Evolutionary conservation across 1,139 yeast species (phyloP), one percentile per base, ranked within the genome.

Genomic region (Lodderomyces jiufengensis): DNA sequence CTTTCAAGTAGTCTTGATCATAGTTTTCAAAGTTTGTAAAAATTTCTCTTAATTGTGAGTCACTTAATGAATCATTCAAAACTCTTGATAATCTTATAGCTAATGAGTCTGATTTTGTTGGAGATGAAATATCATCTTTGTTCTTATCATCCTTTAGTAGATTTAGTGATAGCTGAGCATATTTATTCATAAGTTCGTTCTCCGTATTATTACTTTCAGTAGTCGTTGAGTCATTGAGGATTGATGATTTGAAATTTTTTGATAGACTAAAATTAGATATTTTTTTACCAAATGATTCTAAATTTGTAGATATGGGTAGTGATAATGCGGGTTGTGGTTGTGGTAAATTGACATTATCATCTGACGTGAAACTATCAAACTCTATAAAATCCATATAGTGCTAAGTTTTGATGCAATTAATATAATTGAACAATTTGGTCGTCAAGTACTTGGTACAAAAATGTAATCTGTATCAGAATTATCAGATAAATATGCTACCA

Each of bases 71-170:
- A 28, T 65, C 64, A 45, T 73, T 76, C 42, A 76, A 55, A 2
- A 78, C 77, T 23, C 75, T 66, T 1, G 78, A 66, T 27, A 78
- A 57, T 44, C 80, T 67, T 4, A 62, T 54, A 1, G 79, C 67
- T 12, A 77, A 53, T 4, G 67, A 47, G 22, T 46, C 49, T 14
- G 32, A 24, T 23, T 24, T 16, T n/a, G 24, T 12, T 12, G 20
- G 5, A 5, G 14, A 20, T 33, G 3, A 31, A 36, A 3, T 35
- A 36, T 1, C 25, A 39, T 3, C 23, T 29, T 3, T 32, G 4
- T 38, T 49, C 11, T 45, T 49, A 9, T 42, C 35, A 7, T 43
- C 14, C 12, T 32, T 41, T 7, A 63, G 39, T 36, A 63, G 43
- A 27, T 45, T 46, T 32, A 59, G 44, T 9, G 67, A 62, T 40